A percentile compares a stretch with the other conserved stretches of the same genome.
Conservation (phyloP, 2,329 filamentous ascomycete species). For the Venturia oleaginea region DNA sequence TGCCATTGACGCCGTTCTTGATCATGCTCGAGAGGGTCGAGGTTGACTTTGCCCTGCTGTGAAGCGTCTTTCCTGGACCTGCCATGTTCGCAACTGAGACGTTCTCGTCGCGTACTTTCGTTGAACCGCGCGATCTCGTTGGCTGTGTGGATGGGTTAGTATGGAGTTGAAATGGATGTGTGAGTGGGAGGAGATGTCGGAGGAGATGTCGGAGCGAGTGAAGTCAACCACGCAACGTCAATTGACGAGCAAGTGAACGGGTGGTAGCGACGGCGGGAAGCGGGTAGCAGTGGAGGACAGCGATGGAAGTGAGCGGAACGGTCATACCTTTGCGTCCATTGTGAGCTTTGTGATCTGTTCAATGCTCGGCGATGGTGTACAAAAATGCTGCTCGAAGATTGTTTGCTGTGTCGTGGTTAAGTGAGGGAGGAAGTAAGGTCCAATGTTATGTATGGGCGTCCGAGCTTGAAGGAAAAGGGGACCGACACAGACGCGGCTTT, state of each 20-base stretch:
- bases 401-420: background rate
- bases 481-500: background rate
- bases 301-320: conserved; percentile 8
- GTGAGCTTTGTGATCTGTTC: conserved; percentile 15
- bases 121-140: conserved; percentile 52
- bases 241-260: background rate
- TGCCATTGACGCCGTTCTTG: conserved; percentile 51
- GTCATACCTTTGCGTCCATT: conserved; percentile 37
- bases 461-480: background rate
- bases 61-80: conserved; percentile 45
- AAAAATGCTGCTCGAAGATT: conserved; percentile 5
- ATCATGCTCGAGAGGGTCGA: conserved; percentile 50
- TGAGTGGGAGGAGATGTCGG: conserved; percentile 1
- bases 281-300: background rate
- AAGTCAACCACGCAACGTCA: background rate
- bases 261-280: background rate
- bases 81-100: conserved; percentile 37
- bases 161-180: conserved; percentile 16
- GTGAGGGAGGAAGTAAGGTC: background rate
- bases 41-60: conserved; percentile 75
- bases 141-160: conserved; percentile 43
- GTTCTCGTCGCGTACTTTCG: conserved; percentile 66
- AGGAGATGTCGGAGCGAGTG: conserved; percentile 7
- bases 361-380: background rate
- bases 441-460: background rate